Conservation (phyloP, 108 stramenopile genomes). For the Seminavis robusta region DNA sequence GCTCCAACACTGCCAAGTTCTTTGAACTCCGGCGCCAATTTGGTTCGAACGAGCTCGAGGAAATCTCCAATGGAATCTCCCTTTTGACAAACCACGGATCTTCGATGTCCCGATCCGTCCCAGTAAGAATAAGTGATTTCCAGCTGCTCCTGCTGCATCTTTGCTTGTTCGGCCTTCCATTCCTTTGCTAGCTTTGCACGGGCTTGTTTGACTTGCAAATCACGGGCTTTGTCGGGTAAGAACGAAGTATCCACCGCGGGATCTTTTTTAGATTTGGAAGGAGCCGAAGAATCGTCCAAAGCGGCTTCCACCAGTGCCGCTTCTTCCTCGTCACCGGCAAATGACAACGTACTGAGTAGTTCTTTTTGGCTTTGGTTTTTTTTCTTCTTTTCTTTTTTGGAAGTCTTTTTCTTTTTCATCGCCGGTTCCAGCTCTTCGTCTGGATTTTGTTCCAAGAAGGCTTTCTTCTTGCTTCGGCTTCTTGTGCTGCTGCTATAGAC, state of each 20-base stretch:
- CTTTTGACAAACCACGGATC: slow-evolving; percentile 66
- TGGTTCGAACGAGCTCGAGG: slow-evolving; percentile 78
- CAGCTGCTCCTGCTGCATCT: slow-evolving; percentile 75
- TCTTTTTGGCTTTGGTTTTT: slow-evolving; percentile 61
- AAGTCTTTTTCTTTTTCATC: neutral
- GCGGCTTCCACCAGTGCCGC: slow-evolving; percentile 29
- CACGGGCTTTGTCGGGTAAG: slow-evolving; percentile 86
- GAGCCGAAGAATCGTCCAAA: slow-evolving; percentile 5
- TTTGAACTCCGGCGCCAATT: slow-evolving; percentile 77
- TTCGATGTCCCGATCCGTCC: slow-evolving; percentile 95
- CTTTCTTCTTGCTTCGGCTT: slow-evolving; percentile 7
- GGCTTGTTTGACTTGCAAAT: slow-evolving; percentile 50
- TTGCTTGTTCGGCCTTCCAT: slow-evolving; percentile 79
- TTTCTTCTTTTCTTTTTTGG: slow-evolving; percentile 32
- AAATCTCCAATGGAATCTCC: slow-evolving; percentile 90
- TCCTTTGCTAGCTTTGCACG: slow-evolving; percentile 72
- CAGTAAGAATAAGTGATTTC: slow-evolving; percentile 96
- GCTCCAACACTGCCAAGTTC: slow-evolving; percentile 70
- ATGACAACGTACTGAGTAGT: slow-evolving; percentile 60
- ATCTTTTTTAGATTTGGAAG: slow-evolving; percentile 77
- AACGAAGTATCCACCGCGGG: slow-evolving; percentile 93
- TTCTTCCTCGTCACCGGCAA: slow-evolving; percentile 61
- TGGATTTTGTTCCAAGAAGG: no score
- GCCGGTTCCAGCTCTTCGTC: no score
- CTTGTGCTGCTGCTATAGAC: slow-evolving; percentile 18